Evolutionary conservation across 2,329 filamentous ascomycete species (phyloP).

Genomic region (Phaeosphaeria sp.): DNA sequence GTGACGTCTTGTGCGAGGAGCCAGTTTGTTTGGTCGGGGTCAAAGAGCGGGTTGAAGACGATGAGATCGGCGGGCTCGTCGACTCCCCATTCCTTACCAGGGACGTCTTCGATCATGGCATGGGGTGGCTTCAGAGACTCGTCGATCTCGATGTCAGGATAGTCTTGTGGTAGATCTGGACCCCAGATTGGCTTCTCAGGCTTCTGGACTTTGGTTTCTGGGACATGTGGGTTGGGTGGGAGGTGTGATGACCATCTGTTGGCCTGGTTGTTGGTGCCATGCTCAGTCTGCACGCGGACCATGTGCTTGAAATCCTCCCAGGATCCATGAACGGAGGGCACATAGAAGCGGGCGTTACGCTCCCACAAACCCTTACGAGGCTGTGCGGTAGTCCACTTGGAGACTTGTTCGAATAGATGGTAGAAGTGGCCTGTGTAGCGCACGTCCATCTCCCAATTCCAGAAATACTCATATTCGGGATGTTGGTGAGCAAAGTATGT

Average conservation of each 20-base stretch:
- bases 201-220: slow-evolving; percentile 45
- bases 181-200: slow-evolving; percentile 59
- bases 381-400: slow-evolving; percentile 71
- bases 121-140: slow-evolving; percentile 61
- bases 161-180: slow-evolving; percentile 51
- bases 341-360: slow-evolving; percentile 76
- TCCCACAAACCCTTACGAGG: slow-evolving; percentile 79
- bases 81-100: slow-evolving; percentile 65
- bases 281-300: slow-evolving; percentile 67
- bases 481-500: slow-evolving; percentile 90
- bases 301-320: slow-evolving; percentile 75
- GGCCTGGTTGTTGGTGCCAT: slow-evolving; percentile 55
- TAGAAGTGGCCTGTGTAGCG: slow-evolving; percentile 91
- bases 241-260: slow-evolving; percentile 52
- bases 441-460: slow-evolving; percentile 96
- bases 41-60: slow-evolving; percentile 78
- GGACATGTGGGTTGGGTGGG: slow-evolving; percentile 52
- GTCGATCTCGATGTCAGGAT: slow-evolving; percentile 59
- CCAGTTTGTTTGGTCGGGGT: slow-evolving; percentile 74
- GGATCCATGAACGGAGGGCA: slow-evolving; percentile 71
- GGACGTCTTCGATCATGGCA: slow-evolving; percentile 61
- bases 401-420: slow-evolving; percentile 73
- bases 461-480: slow-evolving; percentile 88
- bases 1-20: slow-evolving; percentile 73
- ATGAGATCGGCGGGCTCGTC: slow-evolving; percentile 78